These are phyloP conservation scores for Claviceps monticola DNA, from an alignment of 2,329 filamentous ascomycete genomes.

Conservation along the genomic window DNA sequence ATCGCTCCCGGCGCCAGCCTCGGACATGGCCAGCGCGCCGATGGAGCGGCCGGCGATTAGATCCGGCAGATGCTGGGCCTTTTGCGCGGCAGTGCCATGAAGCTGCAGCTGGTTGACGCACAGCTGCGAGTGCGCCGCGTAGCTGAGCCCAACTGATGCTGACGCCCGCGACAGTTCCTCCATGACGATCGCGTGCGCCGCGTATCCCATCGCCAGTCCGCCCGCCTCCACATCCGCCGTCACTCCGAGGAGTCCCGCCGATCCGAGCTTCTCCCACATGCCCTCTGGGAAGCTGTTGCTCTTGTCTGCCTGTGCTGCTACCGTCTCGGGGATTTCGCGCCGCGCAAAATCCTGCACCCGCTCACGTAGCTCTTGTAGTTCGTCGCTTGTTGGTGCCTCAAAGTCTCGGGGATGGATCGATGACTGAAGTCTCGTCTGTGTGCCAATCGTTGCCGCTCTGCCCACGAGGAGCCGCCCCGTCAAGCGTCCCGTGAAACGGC, in stretches of 20 bases:
- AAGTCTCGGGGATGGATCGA: slow-evolving; percentile 48
- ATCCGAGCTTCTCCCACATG: slow-evolving; percentile 90
- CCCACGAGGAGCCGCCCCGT: slow-evolving; percentile 21
- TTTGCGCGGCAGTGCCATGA: slow-evolving; percentile 70
- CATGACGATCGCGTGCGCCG: slow-evolving; percentile 90
- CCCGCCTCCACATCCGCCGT: slow-evolving; percentile 89
- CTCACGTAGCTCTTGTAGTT: slow-evolving; percentile 69
- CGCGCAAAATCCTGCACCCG: slow-evolving; percentile 80
- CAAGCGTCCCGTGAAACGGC: slow-evolving; percentile 10
- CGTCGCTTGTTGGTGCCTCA: slow-evolving; percentile 52
- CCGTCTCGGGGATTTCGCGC: slow-evolving; percentile 71
- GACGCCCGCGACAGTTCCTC: slow-evolving; percentile 87
- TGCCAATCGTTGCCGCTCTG: background rate
- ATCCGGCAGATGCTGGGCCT: slow-evolving; percentile 63
- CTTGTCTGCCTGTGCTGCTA: slow-evolving; percentile 72
- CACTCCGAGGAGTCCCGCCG: slow-evolving; percentile 81
- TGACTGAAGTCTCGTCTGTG: slow-evolving; percentile 20
- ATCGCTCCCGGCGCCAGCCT: slow-evolving; percentile 80
- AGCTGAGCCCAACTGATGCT: slow-evolving; percentile 73
- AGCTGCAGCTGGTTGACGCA: slow-evolving; percentile 94
- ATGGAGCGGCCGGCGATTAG: slow-evolving; percentile 69
- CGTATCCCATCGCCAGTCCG: slow-evolving; percentile 83
- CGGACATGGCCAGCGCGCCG: slow-evolving; percentile 88
- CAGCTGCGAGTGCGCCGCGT: slow-evolving; percentile 89
- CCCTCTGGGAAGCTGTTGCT: slow-evolving; percentile 76